Evolutionary conservation across 1,139 yeast species (phyloP), one percentile per base, ranked within the genome.

Genomic region (Pichia sp.): DNA sequence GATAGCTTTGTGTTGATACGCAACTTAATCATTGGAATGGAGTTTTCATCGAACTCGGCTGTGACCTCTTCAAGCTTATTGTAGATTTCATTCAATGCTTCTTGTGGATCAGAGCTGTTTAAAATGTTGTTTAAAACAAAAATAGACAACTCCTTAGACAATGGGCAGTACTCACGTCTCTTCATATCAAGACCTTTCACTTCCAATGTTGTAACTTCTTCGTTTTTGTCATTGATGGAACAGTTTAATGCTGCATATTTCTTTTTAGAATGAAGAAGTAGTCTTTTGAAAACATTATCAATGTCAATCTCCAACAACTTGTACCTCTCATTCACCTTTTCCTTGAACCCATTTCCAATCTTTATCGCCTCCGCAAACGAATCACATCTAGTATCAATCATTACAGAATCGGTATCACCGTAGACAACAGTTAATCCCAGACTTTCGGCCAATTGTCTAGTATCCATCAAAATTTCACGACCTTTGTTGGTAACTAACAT

Each of bases 381-480:
- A 55, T 79, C 81, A 47, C 82, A 86, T 47, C 92, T 92, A 1
- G 98, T 90, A 70, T 93, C 96, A 67, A 93, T 90, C 99, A 93
- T 93, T 54, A 93, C 98, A 41, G 99, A 95, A 75, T 93, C 99
- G 0, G 99, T 93, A 75, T 93, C 99, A 76, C 99, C 99, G 67
- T 93, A 93, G 19, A 93, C 90, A 52, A 95, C 99, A 57, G 90
- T 78, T 57, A 93, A 76, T 0, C 88, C 87, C 63, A 85, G 75
- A 57, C 85, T 79, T 69, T 92, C 98, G 0, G 98, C 99, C 58
- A 95, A 75, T 65, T 88, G 95, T 69, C 96, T 83, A 0, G 99
- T 93, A 65, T 88, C 93, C 85, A 86, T 87, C 65, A 93, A 79
- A 69, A 92, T 90, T 70, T 95, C 98, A 73, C 99, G 81, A 67